These are phyloP conservation scores for Globisporangium middletonii DNA, from an alignment of 352 stramenopile species.

Conservation along the genomic window DNA sequence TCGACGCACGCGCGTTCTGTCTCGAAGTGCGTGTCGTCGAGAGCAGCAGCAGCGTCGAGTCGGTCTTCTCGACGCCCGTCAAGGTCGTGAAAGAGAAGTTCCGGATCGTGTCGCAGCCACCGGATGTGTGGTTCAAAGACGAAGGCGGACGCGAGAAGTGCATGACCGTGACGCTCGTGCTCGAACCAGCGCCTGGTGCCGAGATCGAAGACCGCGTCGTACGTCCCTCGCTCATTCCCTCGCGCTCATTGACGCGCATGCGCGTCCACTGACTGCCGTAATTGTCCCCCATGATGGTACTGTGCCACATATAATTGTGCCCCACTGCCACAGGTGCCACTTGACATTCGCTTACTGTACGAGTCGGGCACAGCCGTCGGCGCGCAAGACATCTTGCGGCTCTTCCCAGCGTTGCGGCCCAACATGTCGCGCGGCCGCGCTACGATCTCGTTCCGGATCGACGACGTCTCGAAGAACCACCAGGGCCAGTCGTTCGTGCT, in stretches of 20 bases:
- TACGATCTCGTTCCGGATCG: constrained; percentile 92
- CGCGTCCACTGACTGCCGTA: not conserved
- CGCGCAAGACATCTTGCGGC: constrained; percentile 89
- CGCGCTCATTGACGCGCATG: not conserved
- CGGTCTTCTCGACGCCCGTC: constrained; percentile 56
- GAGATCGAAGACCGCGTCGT: constrained; percentile 74
- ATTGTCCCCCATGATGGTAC: not conserved
- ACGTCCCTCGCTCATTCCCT: not conserved
- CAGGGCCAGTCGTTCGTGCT: constrained; percentile 93
- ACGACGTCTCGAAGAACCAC: constrained; percentile 98
- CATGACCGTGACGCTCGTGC: constrained; percentile 85
- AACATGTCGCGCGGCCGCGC: constrained; percentile 84
- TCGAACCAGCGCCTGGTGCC: constrained; percentile 64
- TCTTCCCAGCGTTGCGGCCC: constrained; percentile 79
- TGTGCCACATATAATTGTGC: not conserved
- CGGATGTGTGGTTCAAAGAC: constrained; percentile 96
- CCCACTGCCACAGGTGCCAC: constrained; percentile 22
- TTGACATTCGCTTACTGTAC: constrained; percentile 76
- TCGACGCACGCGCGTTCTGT: constrained; percentile 61
- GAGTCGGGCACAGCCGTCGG: constrained; percentile 77
- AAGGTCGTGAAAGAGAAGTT: constrained; percentile 77
- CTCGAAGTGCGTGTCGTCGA: constrained; percentile 52
- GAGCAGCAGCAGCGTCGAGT: constrained; percentile 35
- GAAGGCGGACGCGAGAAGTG: constrained; percentile 94
- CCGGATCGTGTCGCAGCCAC: constrained; percentile 67